These are phyloP conservation scores for Talaromyces pinophilus DNA, from an alignment of 2,329 filamentous ascomycete species.

Conservation along the genomic window DNA sequence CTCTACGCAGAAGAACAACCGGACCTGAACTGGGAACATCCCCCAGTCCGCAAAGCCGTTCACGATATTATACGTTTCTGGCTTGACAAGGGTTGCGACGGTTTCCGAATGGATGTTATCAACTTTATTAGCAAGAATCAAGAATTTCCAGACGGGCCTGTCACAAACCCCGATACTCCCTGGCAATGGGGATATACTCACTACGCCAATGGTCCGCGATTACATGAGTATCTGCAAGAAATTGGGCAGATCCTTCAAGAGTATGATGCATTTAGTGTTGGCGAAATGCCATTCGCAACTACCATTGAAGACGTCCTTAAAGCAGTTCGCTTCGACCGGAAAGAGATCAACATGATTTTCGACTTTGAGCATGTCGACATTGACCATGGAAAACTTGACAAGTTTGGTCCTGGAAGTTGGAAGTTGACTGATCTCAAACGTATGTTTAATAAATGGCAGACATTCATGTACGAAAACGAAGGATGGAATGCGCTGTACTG, in stretches of 20 bases:
- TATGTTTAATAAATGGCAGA: slow-evolving; percentile 60
- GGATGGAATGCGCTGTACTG: slow-evolving; percentile 68
- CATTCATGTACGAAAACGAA: slow-evolving; percentile 58
- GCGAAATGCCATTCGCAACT: slow-evolving; percentile 59
- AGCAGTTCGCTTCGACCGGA: slow-evolving; percentile 57
- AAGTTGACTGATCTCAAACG: slow-evolving; percentile 55
- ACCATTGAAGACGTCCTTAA: slow-evolving; percentile 54
- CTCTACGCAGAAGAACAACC: slow-evolving; percentile 76
- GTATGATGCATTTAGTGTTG: slow-evolving; percentile 61
- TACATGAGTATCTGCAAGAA: slow-evolving; percentile 60
- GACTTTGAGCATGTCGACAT: slow-evolving; percentile 69
- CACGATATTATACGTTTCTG: slow-evolving; percentile 76
- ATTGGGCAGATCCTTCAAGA: slow-evolving; percentile 56
- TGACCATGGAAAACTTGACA: slow-evolving; percentile 54
- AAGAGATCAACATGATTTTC: slow-evolving; percentile 71
- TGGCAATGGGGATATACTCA: slow-evolving; percentile 43
- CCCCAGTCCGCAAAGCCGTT: slow-evolving; percentile 66
- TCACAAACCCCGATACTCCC: slow-evolving; percentile 29
- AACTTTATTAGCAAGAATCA: slow-evolving; percentile 70
- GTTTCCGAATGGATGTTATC: slow-evolving; percentile 74
- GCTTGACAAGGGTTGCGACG: slow-evolving; percentile 71
- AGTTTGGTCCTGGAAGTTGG: slow-evolving; percentile 52
- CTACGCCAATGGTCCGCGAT: slow-evolving; percentile 59
- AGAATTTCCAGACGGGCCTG: slow-evolving; percentile 52
- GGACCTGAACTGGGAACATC: slow-evolving; percentile 83